These are phyloP conservation scores for Fusarium nanum DNA, from an alignment of 2,329 filamentous ascomycete species.

Conservation along the genomic window DNA sequence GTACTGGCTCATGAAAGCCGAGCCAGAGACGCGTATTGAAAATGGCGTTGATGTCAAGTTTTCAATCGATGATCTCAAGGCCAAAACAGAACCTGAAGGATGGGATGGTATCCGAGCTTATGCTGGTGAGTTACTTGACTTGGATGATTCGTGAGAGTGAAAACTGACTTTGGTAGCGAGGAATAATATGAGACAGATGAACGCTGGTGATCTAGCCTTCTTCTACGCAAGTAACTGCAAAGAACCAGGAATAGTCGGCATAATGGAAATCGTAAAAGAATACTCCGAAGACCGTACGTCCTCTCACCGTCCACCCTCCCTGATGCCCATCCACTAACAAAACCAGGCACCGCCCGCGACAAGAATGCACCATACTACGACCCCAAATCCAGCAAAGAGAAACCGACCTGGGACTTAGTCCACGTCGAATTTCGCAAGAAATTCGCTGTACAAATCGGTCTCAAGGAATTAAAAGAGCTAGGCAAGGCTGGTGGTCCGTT, in stretches of 20 bases:
- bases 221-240: slow-evolving; percentile 98
- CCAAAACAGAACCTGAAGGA: slow-evolving; percentile 79
- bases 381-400: slow-evolving; percentile 69
- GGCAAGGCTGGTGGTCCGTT: slow-evolving; percentile 67
- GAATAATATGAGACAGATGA: slow-evolving; percentile 93
- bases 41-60: slow-evolving; percentile 91
- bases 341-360: slow-evolving; percentile 48
- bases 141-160: rapidly evolving
- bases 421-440: slow-evolving; percentile 90
- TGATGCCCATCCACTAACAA: rapidly evolving
- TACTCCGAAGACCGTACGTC: slow-evolving; percentile 79
- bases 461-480: slow-evolving; percentile 77
- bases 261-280: slow-evolving; percentile 89
- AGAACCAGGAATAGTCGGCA: slow-evolving; percentile 85
- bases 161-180: slow-evolving; percentile 63
- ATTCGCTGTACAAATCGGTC: slow-evolving; percentile 75
- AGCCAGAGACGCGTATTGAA: slow-evolving; percentile 87
- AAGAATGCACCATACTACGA: slow-evolving; percentile 80
- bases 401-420: slow-evolving; percentile 82
- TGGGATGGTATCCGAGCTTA: slow-evolving; percentile 82
- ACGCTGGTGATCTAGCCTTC: slow-evolving; percentile 89
- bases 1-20: slow-evolving; percentile 88
- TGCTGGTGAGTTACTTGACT: slow-evolving; percentile 49
- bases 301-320: rapidly evolving
- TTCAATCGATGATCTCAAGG: slow-evolving; percentile 88